phyloP scores from a whole-genome alignment of 2,329 filamentous ascomycete species.

The Pseudopyricularia javanii region DNA sequence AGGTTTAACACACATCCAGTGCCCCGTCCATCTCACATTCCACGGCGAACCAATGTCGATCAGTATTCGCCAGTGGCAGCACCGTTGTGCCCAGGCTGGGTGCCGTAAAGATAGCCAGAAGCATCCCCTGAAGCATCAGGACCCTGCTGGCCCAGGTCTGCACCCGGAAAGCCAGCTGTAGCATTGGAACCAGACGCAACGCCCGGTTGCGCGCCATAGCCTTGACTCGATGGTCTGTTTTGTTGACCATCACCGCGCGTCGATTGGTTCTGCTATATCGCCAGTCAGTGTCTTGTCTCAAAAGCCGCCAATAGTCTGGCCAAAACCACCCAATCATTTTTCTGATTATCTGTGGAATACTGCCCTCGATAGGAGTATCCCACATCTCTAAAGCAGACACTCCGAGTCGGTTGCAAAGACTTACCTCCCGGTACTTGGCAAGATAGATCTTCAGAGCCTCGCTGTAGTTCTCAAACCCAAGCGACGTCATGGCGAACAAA shows the following conservation, averaged over 20 bases:
- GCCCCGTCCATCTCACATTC: no score
- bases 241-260: conserved; percentile 49
- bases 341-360: no score
- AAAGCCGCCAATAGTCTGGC: background rate
- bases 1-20: no score
- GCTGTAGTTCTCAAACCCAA: conserved; percentile 97
- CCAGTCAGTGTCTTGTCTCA: background rate
- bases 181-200: conserved; percentile 24
- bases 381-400: background rate
- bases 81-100: conserved; percentile 47
- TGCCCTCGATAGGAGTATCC: no score
- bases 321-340: background rate
- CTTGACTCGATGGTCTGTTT: conserved; percentile 38
- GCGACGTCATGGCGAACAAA: conserved; percentile 95
- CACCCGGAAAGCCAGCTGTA: conserved; percentile 28
- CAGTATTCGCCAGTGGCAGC: conserved; percentile 41
- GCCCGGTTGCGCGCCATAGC: conserved; percentile 29
- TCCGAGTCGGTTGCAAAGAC: conserved; percentile 15
- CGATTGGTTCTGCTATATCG: conserved; percentile 54
- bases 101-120: conserved; percentile 37
- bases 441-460: conserved; percentile 98
- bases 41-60: no score
- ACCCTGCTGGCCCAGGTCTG: conserved; percentile 29
- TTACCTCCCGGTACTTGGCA: conserved; percentile 93
- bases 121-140: conserved; percentile 28